These are phyloP conservation scores for Buddleja alternifolia DNA, from an alignment of 257 asterid genomes.

Conservation along the genomic window DNA sequence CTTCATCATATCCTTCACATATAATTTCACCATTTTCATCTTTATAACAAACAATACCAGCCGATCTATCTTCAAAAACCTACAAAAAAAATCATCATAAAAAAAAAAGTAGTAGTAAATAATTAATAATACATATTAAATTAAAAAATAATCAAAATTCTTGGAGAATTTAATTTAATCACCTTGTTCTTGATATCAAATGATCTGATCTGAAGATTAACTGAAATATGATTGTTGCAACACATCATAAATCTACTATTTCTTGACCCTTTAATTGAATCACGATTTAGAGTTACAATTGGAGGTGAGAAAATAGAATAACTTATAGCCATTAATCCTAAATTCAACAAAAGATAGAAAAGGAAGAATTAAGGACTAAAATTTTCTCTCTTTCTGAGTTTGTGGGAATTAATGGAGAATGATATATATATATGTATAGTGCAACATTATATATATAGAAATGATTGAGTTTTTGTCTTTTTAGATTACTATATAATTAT, in stretches of 20 bases:
- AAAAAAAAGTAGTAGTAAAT: background rate
- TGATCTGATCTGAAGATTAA: constrained; percentile 46
- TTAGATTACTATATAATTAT: background rate
- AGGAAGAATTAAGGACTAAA: constrained; percentile 11
- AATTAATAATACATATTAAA: background rate
- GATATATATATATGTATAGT: too few species aligned
- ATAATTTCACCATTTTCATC: constrained; percentile 63
- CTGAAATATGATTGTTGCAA: constrained; percentile 39
- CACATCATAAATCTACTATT: constrained; percentile 45
- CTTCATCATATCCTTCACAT: constrained; percentile 76
- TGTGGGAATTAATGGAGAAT: constrained; percentile 30
- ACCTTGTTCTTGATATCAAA: constrained; percentile 37
- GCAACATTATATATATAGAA: constrained; percentile 30
- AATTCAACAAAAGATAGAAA: background rate
- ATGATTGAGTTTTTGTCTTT: constrained; percentile 33
- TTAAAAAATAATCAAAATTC: background rate
- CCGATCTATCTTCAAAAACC: constrained; percentile 62
- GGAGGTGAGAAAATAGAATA: constrained; percentile 31
- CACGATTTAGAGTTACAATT: constrained; percentile 15
- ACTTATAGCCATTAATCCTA: constrained; percentile 51
- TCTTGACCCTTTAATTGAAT: constrained; percentile 20
- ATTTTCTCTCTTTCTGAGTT: background rate
- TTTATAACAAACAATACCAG: constrained; percentile 63
- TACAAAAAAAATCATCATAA: constrained; percentile 14
- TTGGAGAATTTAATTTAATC: background rate